Evolutionary conservation across 371 early-diverging fungal genomes (phyloP).

Genomic region (Amoeboaphelidium protococcarum): DNA sequence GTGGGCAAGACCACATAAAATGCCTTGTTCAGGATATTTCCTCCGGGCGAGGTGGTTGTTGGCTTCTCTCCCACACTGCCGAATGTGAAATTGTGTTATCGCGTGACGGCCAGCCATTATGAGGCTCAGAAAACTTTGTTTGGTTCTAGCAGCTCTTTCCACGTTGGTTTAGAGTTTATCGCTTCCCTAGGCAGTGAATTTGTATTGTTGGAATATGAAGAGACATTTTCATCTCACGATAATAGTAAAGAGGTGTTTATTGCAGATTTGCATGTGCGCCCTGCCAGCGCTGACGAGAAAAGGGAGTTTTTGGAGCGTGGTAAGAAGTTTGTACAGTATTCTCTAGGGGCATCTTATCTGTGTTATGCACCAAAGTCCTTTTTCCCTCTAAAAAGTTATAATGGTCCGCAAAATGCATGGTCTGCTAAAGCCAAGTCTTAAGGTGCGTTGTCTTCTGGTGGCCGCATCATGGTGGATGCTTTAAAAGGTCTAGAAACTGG

Average conservation of each 20-base stretch:
- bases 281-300: neutral
- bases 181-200: constrained; percentile 12
- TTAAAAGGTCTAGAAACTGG: neutral
- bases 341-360: neutral
- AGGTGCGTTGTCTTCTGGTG: neutral
- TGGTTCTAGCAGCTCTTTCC: constrained; percentile 11
- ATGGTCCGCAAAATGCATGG: neutral
- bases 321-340: neutral
- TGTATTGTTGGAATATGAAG: constrained; percentile 12
- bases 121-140: constrained; percentile 13
- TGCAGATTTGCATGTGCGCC: neutral
- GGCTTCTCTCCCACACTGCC: neutral
- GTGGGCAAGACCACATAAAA: neutral
- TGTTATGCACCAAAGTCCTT: neutral
- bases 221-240: constrained; percentile 5
- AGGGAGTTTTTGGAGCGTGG: neutral
- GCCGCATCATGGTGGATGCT: neutral
- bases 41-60: neutral
- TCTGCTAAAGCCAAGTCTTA: neutral
- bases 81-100: neutral
- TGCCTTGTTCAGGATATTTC: neutral
- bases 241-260: neutral
- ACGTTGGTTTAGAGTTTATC: constrained; percentile 10
- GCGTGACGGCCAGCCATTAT: constrained; percentile 8
- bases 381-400: neutral